A percentile compares a stretch with the other conserved stretches of the same genome.
phyloP scores from a whole-genome alignment of 2,329 filamentous ascomycete genomes.

The Chaetoscypha palmicola region DNA sequence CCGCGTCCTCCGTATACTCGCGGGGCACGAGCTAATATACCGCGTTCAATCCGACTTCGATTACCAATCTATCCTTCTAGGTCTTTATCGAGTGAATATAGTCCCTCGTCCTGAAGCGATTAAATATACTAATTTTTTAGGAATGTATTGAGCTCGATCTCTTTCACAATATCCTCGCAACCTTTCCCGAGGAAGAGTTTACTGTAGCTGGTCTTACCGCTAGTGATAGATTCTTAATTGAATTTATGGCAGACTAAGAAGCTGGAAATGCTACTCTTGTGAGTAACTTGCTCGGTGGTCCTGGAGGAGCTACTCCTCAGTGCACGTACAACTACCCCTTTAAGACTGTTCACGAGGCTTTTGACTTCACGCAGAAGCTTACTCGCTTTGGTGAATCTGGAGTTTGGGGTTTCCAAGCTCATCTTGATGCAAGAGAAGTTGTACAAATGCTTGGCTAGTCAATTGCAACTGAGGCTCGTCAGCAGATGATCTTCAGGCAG shows the following conservation, averaged over 20 bases:
- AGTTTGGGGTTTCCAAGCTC: conserved; percentile 73
- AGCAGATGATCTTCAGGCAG: conserved; percentile 80
- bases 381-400: conserved; percentile 74
- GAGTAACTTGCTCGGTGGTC: conserved; percentile 66
- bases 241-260: conserved; percentile 74
- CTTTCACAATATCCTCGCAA: conserved; percentile 68
- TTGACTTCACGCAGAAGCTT: conserved; percentile 82
- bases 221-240: conserved; percentile 63
- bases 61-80: conserved; percentile 65
- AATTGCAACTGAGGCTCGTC: conserved; percentile 71
- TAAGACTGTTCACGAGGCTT: conserved; percentile 64
- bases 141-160: conserved; percentile 82
- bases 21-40: conserved; percentile 69
- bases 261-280: conserved; percentile 70
- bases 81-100: conserved; percentile 48
- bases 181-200: conserved; percentile 64
- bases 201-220: conserved; percentile 57
- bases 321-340: conserved; percentile 77
- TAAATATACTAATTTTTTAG: conserved; percentile 29
- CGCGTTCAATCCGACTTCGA: conserved; percentile 76
- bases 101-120: no score
- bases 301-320: conserved; percentile 55
- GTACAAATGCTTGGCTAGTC: conserved; percentile 67
- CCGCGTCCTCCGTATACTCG: no score
- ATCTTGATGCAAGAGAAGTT: conserved; percentile 69